These are phyloP conservation scores for Ustilago nuda DNA, from an alignment of 1,284 basidiomycete species.

Conservation along the genomic window DNA sequence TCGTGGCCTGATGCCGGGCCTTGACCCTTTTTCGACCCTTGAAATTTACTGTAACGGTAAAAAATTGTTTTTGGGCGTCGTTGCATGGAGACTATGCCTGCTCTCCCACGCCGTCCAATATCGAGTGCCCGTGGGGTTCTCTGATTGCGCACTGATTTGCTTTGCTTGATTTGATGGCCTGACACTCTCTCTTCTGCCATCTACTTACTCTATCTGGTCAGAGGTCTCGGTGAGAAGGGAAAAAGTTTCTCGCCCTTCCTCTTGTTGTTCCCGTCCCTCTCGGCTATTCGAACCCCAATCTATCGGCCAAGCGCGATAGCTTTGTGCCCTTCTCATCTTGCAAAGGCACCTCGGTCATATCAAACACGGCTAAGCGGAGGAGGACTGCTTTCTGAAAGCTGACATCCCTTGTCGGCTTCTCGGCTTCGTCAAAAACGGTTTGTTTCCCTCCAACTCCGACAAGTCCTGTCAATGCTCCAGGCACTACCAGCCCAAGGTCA, in stretches of 20 bases:
- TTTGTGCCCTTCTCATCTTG: neutral
- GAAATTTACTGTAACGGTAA: neutral
- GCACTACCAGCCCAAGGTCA: too few relatives aligned
- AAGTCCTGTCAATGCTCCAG: too few relatives aligned
- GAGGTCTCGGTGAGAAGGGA: neutral
- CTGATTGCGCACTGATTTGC: neutral
- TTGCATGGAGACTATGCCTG: neutral
- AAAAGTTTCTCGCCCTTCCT: neutral
- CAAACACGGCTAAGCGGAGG: neutral
- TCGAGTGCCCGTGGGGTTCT: constrained; percentile 10
- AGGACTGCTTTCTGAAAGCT: too few relatives aligned
- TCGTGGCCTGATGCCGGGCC: neutral
- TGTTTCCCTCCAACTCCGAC: too few relatives aligned
- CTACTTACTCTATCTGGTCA: neutral
- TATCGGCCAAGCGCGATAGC: neutral
- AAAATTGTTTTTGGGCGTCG: neutral
- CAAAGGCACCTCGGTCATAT: neutral
- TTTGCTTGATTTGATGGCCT: neutral
- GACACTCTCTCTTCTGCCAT: neutral
- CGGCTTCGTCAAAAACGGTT: too few relatives aligned
- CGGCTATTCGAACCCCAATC: neutral
- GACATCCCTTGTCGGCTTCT: too few relatives aligned
- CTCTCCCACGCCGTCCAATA: constrained; percentile 18
- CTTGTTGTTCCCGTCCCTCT: neutral
- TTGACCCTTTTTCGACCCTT: neutral